phyloP scores from a whole-genome alignment of 192 early-diverging fungal genomes.

The Mortierella alpina region DNA sequence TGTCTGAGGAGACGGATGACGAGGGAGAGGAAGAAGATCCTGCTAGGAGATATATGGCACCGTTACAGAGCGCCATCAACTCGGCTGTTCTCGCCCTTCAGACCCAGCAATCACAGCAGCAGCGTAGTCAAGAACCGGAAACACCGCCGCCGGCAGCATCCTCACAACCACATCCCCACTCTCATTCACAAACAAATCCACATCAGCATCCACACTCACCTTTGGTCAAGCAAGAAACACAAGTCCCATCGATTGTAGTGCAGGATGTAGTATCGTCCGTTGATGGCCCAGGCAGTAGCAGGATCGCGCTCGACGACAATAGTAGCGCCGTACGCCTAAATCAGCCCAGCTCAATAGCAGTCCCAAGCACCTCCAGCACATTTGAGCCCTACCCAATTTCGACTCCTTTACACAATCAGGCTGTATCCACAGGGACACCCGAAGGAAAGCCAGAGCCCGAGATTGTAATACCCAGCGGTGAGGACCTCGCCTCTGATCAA shows the following conservation, averaged over 20 bases:
- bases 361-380: neutral
- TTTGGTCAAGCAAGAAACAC: too few species aligned
- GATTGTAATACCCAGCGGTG: conserved; percentile 49
- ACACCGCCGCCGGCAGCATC: neutral
- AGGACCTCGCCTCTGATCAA: conserved; percentile 52
- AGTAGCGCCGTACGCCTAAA: too few species aligned
- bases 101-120: conserved; percentile 9
- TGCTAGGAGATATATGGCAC: conserved; percentile 38
- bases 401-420: neutral
- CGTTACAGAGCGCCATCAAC: conserved; percentile 29
- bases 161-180: neutral
- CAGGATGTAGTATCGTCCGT: too few species aligned
- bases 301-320: too few species aligned
- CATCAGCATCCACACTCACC: too few species aligned
- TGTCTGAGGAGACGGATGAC: conserved; percentile 47
- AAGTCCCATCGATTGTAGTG: too few species aligned
- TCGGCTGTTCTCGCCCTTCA: conserved; percentile 43
- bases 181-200: neutral
- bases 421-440: neutral
- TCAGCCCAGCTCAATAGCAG: too few species aligned
- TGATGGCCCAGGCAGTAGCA: too few species aligned
- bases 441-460: conserved; percentile 12
- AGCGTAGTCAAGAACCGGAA: neutral
- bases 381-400: neutral
- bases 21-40: conserved; percentile 22